Evolutionary conservation across 768 basidiomycete genomes (phyloP), one percentile per base, ranked within the genome.

Genomic region (Lentinula aciculospora): DNA sequence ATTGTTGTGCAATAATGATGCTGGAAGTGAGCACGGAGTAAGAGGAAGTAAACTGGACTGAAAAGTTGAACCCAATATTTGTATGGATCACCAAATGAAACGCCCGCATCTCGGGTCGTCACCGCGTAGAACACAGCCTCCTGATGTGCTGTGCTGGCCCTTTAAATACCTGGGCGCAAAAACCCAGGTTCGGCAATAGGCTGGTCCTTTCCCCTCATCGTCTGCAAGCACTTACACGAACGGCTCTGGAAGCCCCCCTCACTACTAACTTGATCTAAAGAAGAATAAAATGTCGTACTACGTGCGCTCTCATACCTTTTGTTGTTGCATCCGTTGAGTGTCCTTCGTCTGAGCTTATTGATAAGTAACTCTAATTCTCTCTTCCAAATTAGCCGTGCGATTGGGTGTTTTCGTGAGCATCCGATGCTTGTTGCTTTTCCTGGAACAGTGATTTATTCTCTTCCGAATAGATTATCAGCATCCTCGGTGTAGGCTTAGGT

Each of bases 401-500:
- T 74, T 73, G 44, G 80, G 79, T 47, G 77, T 76, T 46, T 67
- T 80, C 47, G 78, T 80, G 58, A 62, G 79, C 69, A 39, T 44
- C 21, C 3, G 42, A 19, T 4, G 6, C 8, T 10, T 21, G 10
- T 25, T 21, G 29, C 13, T 4, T 34, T 36, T 12, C 8, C 23
- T 23, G 51, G 15, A 15, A 7, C 6, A 36, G 34, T 9, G 44
- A 27, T 37, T 47, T 28, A 23, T 27, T 10, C 17, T 25, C 51
- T 49, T 28, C 34, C 44, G 7, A 15, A n/a, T 58, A 79, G 78
- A 55, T 78, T 29, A 71, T 79, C 58, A 68, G 71, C 36, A 59
- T 80, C 50, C 67, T 81, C n/a, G 78, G 79, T 46, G 61, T 79
- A n/a, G 45, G 74, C 53, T 73, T 74, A 58, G 80, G 79, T 63